A percentile compares a stretch with the other conserved stretches of the same genome.
These are phyloP conservation scores for Bauhinia variegata DNA, from an alignment of 306 rosid species.

Conservation along the genomic window DNA sequence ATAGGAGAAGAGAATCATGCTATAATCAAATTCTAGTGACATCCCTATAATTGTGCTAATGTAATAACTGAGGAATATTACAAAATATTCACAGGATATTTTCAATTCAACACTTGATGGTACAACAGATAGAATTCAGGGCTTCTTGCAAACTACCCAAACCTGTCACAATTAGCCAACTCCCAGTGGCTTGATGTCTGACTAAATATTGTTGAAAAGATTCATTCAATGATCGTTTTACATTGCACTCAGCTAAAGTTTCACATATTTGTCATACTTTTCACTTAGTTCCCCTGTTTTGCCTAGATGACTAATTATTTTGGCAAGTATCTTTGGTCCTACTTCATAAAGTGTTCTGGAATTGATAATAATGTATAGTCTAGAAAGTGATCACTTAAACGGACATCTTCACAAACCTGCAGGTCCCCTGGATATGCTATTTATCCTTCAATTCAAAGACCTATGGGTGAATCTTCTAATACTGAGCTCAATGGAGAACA, in stretches of 20 bases:
- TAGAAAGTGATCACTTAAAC: conserved; percentile 12
- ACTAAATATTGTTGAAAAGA: too few species aligned
- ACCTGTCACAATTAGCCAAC: too few species aligned
- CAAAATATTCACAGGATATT: too few species aligned
- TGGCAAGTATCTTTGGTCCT: neutral
- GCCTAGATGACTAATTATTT: conserved; percentile 18
- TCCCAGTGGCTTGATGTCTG: too few species aligned
- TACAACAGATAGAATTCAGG: too few species aligned
- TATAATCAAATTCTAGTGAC: too few species aligned
- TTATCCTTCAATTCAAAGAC: conserved; percentile 54
- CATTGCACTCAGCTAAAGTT: conserved; percentile 16
- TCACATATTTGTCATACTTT: neutral
- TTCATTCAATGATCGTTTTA: too few species aligned
- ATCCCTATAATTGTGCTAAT: too few species aligned
- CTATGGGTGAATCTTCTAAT: conserved; percentile 41
- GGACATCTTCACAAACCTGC: conserved; percentile 27
- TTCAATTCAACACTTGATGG: too few species aligned
- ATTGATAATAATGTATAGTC: conserved; percentile 27
- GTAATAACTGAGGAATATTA: too few species aligned
- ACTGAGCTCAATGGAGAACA: conserved; percentile 51
- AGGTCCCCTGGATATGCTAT: conserved; percentile 70
- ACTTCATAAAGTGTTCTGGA: conserved; percentile 9
- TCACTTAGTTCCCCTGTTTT: neutral
- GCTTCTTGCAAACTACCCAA: too few species aligned
- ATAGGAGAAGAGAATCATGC: too few species aligned